These are phyloP conservation scores for Fistulifera pelliculosa DNA, from an alignment of 108 stramenopile species.

Conservation along the genomic window DNA sequence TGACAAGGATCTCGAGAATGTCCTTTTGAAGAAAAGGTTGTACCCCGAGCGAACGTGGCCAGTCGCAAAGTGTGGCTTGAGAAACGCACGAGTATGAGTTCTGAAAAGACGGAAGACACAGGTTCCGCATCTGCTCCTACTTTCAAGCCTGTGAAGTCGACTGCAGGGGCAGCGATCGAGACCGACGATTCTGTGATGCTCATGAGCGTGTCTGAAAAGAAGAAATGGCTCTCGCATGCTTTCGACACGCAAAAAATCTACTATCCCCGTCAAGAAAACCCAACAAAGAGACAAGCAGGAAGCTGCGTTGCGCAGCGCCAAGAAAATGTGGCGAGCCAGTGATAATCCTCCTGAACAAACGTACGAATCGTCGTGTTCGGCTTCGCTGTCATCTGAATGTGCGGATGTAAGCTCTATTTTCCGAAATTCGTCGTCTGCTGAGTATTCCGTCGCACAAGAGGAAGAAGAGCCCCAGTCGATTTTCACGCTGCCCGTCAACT, in stretches of 20 bases:
- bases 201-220: conserved; percentile 49
- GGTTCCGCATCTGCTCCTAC: too few relatives aligned
- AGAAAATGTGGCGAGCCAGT: conserved; percentile 8
- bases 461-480: conserved; percentile 30
- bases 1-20: conserved; percentile 42
- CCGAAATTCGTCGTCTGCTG: too few relatives aligned
- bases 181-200: background rate
- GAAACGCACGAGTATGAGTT: conserved; percentile 1
- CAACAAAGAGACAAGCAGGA: conserved; percentile 1
- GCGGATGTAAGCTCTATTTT: too few relatives aligned
- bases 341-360: background rate
- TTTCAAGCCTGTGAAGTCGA: background rate
- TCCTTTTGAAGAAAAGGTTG: conserved; percentile 29
- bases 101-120: too few relatives aligned
- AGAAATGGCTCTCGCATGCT: conserved; percentile 55
- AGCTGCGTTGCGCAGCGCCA: background rate
- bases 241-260: conserved; percentile 23
- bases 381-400: too few relatives aligned
- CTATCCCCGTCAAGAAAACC: background rate
- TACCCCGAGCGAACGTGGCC: conserved; percentile 2
- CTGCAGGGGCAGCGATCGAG: background rate
- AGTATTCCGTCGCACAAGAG: background rate
- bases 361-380: too few relatives aligned
- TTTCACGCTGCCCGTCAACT: conserved; percentile 36
- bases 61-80: conserved; percentile 4